Evolutionary conservation across 1,139 yeast species (phyloP), one percentile per base, ranked within the genome.

Genomic region (Magnusiomyces clavatus): DNA sequence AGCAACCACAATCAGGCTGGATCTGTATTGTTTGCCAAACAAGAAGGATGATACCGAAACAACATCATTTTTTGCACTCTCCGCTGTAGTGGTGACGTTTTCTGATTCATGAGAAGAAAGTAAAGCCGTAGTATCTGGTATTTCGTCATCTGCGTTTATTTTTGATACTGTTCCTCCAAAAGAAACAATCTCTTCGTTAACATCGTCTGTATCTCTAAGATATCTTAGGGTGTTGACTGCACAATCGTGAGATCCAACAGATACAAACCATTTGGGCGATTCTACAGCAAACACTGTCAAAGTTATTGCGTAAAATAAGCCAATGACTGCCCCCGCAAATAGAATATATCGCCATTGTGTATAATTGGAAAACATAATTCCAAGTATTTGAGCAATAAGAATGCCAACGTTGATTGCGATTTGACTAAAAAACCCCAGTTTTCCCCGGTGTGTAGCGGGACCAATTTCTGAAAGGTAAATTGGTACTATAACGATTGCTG

Each of bases 401-500:
- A 92, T 90, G 1, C 98, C 98, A 17, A 84, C 60, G 62, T 89
- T 90, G 54, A 89, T 83, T 34, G 87, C 80, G 1, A 88, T 82
- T 67, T 92, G 98, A 57, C 85, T 86, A 86, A 87, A 81, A 20
- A 94, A 77, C 0, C 98, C 97, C 56, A 90, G 73, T 35, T 83
- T 70, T 0, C 97, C 97, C 51, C 86, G 79, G 55, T 77, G 69
- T 12, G 73, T 69, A 1, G 74, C 65, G 0, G 97, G 97, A 11
- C 94, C 74, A 19, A 89, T 77, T 66, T 89, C 96, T 63, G 82
- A 83, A 59, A 90, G 80, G 60, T 82, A 82, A 54, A 92, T 69
- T 0, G 97, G 94, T 0, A 90, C 84, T 13, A 86, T 80, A 3
- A 92, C 97, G 56, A 92, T 77, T 1, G 92, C 84, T 10, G 83